Base-by-base conservation (phyloP, 495 filamentous ascomycete species). In the Paragyromitra xinjiangensis region DNA sequence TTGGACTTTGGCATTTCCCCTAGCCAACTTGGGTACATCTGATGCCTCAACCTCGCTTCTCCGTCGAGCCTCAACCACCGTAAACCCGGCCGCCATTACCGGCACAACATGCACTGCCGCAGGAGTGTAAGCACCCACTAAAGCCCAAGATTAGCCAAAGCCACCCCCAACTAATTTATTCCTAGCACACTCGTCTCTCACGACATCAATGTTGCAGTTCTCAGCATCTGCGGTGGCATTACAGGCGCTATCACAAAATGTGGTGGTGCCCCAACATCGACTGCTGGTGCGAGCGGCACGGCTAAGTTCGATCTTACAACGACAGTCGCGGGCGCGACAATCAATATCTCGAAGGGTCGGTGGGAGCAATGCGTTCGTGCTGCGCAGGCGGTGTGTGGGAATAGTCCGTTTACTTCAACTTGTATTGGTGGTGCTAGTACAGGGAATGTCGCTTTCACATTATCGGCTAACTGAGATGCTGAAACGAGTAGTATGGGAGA, bases 331-430 rank as follows among this genome's bases (percentile, higher is more conserved):
- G 87, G 85, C 16, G 83, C 84, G 5, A 85, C 83, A 6, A 87
- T 88, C 74, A 86, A 86, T 81, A 82, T 89, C 51, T 83, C 83
- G 24, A 88, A 88, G 81, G 85, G 83, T 16, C 80, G 84, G 4
- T 89, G 87, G 88, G 85, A 87, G 81, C 76, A 82, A 59, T 88
- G 87, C 59, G 82, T 87, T 22, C 81, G 84, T n/a, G 86, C 87
- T 0, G 86, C 86, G 14, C 73, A 84, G 55, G 85, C 84, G 42
- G 81, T 85, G 7, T 88, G 87, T 82, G 69, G 69, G 50, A 53
- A 73, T 40, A 73, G 69, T 42, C 86, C 86, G 6, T 84, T 83
- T 44, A 81, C 61, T 12, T 85, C 80, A 8, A 85, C 83, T 2
- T 89, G 87, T 75, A 69, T 86, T 6, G 87, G 88, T 2, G 87